A percentile compares a stretch with the other conserved stretches of the same genome.
Evolutionary conservation across 768 basidiomycete species (phyloP).

Genomic region (Royoungia palumana): DNA sequence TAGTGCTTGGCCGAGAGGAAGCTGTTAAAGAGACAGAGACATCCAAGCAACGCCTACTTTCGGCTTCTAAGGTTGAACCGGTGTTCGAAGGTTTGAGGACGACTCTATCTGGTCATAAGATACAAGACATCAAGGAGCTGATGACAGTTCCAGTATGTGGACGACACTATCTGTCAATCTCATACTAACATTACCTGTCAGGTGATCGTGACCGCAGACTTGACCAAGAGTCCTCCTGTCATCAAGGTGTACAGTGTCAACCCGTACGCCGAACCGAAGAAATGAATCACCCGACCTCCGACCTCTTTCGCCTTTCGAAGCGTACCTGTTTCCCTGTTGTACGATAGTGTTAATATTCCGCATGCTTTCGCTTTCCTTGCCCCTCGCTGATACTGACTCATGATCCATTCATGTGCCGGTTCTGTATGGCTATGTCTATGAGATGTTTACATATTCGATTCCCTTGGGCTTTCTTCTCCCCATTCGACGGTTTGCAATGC

Average conservation of each 20-base stretch:
- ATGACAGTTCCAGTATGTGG: constrained; percentile 86
- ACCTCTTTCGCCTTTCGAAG: constrained; percentile 3
- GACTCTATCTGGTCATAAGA: constrained; percentile 78
- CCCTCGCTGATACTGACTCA: constrained; percentile 31
- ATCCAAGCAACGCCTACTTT: constrained; percentile 75
- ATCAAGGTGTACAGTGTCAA: constrained; percentile 97
- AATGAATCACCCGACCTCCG: constrained; percentile 27
- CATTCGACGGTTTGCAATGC: constrained; percentile 12
- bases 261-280: constrained; percentile 59
- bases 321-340: constrained; percentile 23
- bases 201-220: constrained; percentile 93
- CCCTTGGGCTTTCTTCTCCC: constrained; percentile 14
- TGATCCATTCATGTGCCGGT: constrained; percentile 28
- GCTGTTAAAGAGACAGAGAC: constrained; percentile 47
- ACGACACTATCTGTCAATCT: not conserved
- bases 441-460: constrained; percentile 23
- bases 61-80: constrained; percentile 71
- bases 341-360: constrained; percentile 28
- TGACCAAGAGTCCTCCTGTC: constrained; percentile 94
- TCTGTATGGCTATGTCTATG: constrained; percentile 30
- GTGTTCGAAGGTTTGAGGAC: constrained; percentile 80
- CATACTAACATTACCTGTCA: constrained; percentile 28
- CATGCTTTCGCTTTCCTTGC: constrained; percentile 30
- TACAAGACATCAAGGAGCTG: constrained; percentile 91
- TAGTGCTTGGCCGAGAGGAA: constrained; percentile 61